phyloP scores from a whole-genome alignment of 495 filamentous ascomycete genomes.

The Lentithecium fluviatile region DNA sequence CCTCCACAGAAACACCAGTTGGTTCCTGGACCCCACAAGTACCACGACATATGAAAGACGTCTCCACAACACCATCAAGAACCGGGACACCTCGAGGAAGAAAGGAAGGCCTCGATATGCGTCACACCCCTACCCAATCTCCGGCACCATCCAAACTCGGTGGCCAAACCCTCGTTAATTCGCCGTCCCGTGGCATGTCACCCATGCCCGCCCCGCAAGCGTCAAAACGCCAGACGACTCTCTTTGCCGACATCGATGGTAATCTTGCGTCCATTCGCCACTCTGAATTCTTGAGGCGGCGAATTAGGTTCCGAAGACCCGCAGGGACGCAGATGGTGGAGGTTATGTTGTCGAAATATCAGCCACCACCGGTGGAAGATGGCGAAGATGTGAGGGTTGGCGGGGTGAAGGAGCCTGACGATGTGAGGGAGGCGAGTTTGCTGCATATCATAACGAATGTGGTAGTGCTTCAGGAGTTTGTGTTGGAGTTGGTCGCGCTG shows the following conservation, averaged over 20 bases:
- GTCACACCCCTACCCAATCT: slow-evolving; percentile 18
- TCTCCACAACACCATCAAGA: slow-evolving; percentile 19
- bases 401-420: slow-evolving; percentile 12
- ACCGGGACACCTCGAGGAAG: slow-evolving; percentile 31
- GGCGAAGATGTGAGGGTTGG: slow-evolving; percentile 9
- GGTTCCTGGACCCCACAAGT: slow-evolving; percentile 32
- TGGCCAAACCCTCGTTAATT: slow-evolving; percentile 22
- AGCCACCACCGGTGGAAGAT: slow-evolving; percentile 8
- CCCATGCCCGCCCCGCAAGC: slow-evolving; percentile 26
- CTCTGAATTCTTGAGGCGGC: slow-evolving; percentile 16
- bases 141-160: slow-evolving; percentile 25
- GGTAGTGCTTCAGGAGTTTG: slow-evolving; percentile 75
- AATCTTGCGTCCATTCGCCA: slow-evolving; percentile 22
- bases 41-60: slow-evolving; percentile 26
- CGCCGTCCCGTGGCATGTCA: slow-evolving; percentile 17
- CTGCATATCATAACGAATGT: slow-evolving; percentile 85
- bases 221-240: slow-evolving; percentile 21
- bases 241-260: slow-evolving; percentile 28
- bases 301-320: slow-evolving; percentile 24
- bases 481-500: slow-evolving; percentile 83
- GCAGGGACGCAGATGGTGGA: slow-evolving; percentile 14
- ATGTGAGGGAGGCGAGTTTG: slow-evolving; percentile 58
- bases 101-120: slow-evolving; percentile 27
- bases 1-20: slow-evolving; percentile 23
- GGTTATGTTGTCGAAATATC: slow-evolving; percentile 27